phyloP scores from a whole-genome alignment of 2,329 filamentous ascomycete species.

The Alternaria sp. region DNA sequence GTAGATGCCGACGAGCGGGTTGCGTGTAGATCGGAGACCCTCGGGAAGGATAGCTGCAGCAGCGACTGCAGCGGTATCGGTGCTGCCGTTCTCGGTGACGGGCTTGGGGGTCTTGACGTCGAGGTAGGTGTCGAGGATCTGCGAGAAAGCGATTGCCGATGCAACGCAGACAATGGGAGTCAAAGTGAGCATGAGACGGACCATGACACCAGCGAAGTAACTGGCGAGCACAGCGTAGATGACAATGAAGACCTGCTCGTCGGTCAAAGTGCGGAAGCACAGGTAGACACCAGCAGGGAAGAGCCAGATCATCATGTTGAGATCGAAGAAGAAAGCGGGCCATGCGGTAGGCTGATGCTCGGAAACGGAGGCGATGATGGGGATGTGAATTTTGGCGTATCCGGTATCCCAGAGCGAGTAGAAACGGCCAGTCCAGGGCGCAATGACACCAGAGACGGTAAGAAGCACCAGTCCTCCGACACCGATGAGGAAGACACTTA shows the following conservation, averaged over 20 bases:
- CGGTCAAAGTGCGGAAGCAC: constrained; percentile 90
- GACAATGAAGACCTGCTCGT: constrained; percentile 97
- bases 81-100: constrained; percentile 49
- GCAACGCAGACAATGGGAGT: constrained; percentile 96
- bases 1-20: constrained; percentile 84
- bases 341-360: constrained; percentile 99
- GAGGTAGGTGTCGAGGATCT: constrained; percentile 87
- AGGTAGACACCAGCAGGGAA: constrained; percentile 98
- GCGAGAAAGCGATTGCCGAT: constrained; percentile 85
- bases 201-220: constrained; percentile 99
- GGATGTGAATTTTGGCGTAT: constrained; percentile 99
- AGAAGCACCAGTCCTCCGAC: constrained; percentile 78
- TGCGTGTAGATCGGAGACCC: constrained; percentile 72
- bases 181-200: constrained; percentile 95
- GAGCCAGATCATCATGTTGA: constrained; percentile 98
- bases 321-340: constrained; percentile 99
- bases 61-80: constrained; percentile 47
- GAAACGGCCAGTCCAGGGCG: constrained; percentile 97
- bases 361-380: constrained; percentile 99
- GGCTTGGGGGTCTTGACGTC: constrained; percentile 66
- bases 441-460: constrained; percentile 88
- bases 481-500: constrained; percentile 74
- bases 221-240: constrained; percentile 96
- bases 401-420: constrained; percentile 99
- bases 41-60: constrained; percentile 58